Evolutionary conservation across 1,284 basidiomycete genomes (phyloP).

Genomic region (Cryptococcus sp.): DNA sequence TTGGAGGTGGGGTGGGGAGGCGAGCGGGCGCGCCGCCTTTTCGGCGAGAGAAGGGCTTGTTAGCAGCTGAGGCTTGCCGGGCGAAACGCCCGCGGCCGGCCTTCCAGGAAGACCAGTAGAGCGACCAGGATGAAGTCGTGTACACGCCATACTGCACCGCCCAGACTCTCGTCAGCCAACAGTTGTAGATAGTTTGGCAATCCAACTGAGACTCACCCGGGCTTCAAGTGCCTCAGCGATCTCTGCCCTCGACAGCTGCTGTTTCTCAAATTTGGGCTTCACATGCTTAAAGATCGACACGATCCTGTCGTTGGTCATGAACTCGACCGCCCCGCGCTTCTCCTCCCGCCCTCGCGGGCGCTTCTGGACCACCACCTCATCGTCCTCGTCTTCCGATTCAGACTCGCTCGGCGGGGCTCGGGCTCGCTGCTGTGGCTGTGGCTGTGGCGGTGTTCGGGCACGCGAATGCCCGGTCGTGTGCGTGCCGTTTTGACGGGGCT

Average conservation of each 20-base stretch:
- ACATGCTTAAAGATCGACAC: constrained; percentile 5
- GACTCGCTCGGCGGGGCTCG: not conserved
- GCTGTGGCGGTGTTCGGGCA: not conserved
- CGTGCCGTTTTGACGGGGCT: not conserved
- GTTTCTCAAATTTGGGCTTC: not conserved
- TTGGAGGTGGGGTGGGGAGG: not conserved
- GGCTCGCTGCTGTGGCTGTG: not conserved
- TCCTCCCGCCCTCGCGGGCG: not conserved
- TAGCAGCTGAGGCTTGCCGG: not conserved
- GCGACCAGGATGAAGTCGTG: constrained; percentile 1
- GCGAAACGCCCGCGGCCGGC: not conserved
- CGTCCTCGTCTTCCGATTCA: not conserved
- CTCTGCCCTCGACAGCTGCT: not conserved
- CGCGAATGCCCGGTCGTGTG: not conserved
- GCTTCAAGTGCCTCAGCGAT: constrained; percentile 4
- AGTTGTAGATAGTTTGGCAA: not conserved
- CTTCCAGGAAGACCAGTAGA: constrained; percentile 9
- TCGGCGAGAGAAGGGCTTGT: not conserved
- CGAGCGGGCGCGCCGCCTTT: not conserved
- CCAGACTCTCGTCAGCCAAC: not conserved
- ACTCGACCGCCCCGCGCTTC: not conserved
- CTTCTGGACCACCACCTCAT: not conserved
- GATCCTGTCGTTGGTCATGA: constrained; percentile 1
- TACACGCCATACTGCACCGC: constrained; percentile 5
- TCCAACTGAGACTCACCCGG: constrained; percentile 6